Evolutionary conservation across 768 basidiomycete genomes (phyloP).

Genomic region (Paxillus involutus): DNA sequence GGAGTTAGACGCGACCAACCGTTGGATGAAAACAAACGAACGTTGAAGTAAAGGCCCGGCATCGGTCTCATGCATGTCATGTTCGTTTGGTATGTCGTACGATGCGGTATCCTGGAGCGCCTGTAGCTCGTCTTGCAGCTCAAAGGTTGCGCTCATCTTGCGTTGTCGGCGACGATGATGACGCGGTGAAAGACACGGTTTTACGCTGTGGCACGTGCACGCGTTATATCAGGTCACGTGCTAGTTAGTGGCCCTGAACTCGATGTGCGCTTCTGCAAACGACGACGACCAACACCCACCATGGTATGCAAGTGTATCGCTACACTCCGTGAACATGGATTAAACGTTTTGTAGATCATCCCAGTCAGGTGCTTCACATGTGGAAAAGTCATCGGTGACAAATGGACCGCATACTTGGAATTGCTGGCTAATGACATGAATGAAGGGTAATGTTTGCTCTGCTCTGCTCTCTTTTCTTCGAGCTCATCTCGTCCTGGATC

Average conservation of each 20-base stretch:
- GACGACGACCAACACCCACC: slow-evolving; percentile 8
- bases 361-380: slow-evolving; percentile 96
- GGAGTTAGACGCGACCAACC: slow-evolving; percentile 4
- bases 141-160: slow-evolving; percentile 50
- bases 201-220: slow-evolving; percentile 25
- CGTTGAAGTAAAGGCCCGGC: slow-evolving; percentile 59
- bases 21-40: slow-evolving; percentile 24
- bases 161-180: slow-evolving; percentile 3
- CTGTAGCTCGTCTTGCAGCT: slow-evolving; percentile 78
- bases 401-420: slow-evolving; percentile 88
- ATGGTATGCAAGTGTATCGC: slow-evolving; percentile 20
- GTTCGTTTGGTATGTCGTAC: slow-evolving; percentile 71
- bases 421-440: slow-evolving; percentile 76
- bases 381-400: slow-evolving; percentile 96
- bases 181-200: slow-evolving; percentile 9
- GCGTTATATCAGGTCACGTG: slow-evolving; percentile 12
- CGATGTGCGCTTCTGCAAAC: neutral
- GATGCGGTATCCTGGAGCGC: slow-evolving; percentile 56
- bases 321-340: neutral
- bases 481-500: neutral
- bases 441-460: slow-evolving; percentile 69
- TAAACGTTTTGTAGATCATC: slow-evolving; percentile 65
- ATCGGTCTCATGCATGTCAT: slow-evolving; percentile 59
- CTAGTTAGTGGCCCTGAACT: neutral
- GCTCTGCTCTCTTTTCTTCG: neutral